Conservation (phyloP, 1,284 basidiomycete species). For the Ustilago crameri region DNA sequence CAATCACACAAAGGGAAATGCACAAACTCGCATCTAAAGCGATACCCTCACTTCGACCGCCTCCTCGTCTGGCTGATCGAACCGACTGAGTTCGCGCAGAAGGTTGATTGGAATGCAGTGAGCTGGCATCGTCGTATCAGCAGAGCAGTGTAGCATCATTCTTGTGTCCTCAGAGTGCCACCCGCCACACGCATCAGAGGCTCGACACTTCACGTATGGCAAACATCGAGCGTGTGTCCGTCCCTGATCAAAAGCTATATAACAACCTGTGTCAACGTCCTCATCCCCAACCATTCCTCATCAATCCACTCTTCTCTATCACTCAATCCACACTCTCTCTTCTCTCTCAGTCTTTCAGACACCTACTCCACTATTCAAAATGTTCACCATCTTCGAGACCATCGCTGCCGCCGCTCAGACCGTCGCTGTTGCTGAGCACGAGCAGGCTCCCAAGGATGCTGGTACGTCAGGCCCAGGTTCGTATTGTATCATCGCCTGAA, state of each 20-base stretch:
- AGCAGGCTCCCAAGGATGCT: constrained; percentile 4
- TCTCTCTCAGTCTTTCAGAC: constrained; percentile 7
- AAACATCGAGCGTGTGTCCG: no score
- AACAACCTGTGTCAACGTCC: constrained; percentile 1
- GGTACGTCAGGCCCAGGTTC: background rate
- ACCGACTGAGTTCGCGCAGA: no score
- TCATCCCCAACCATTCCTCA: constrained; percentile 11
- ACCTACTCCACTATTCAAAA: constrained; percentile 1
- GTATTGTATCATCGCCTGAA: constrained; percentile 12
- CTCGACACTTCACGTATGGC: no score
- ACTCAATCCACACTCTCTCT: background rate
- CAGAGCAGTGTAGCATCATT: no score
- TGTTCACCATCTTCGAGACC: constrained; percentile 8
- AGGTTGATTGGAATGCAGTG: no score
- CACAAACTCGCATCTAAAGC: no score
- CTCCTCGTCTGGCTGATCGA: no score
- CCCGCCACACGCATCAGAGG: no score
- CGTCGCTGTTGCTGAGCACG: constrained; percentile 1
- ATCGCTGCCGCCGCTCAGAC: constrained; percentile 6
- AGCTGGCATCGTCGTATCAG: no score
- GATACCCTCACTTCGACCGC: no score
- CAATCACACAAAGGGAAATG: no score
- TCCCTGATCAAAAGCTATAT: constrained; percentile 1
- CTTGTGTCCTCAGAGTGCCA: no score
- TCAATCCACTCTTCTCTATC: constrained; percentile 6